A percentile compares a stretch with the other conserved stretches of the same genome.
phyloP scores from a whole-genome alignment of 2,329 filamentous ascomycete genomes.

The Neonectria punicea region DNA sequence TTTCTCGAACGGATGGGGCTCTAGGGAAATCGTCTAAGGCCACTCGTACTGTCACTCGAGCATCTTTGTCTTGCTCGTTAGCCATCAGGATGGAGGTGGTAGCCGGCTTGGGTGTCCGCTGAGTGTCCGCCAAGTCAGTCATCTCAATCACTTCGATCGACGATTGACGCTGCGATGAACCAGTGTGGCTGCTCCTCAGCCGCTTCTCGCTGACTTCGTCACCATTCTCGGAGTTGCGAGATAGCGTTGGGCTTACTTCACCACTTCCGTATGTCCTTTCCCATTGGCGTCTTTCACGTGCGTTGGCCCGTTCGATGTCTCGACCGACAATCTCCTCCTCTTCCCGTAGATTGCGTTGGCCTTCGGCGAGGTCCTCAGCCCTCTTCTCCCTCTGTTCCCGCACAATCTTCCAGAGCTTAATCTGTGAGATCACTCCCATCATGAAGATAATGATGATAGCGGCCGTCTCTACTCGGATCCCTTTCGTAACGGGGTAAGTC shows the following conservation, averaged over 20 bases:
- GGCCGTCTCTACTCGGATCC: slow-evolving; percentile 86
- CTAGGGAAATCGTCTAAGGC: slow-evolving; percentile 59
- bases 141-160: slow-evolving; percentile 65
- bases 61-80: slow-evolving; percentile 53
- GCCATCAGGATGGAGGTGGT: slow-evolving; percentile 54
- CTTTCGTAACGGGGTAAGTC: slow-evolving; percentile 87
- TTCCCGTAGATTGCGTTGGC: slow-evolving; percentile 64
- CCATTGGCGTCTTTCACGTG: slow-evolving; percentile 75
- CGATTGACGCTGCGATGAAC: slow-evolving; percentile 49
- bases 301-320: slow-evolving; percentile 70
- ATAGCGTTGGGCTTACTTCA: slow-evolving; percentile 49
- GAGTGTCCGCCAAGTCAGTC: slow-evolving; percentile 56
- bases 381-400: slow-evolving; percentile 68
- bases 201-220: slow-evolving; percentile 61
- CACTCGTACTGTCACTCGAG: slow-evolving; percentile 64
- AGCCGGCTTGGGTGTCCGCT: slow-evolving; percentile 39
- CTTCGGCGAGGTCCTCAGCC: slow-evolving; percentile 61
- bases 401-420: slow-evolving; percentile 87
- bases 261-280: slow-evolving; percentile 80
- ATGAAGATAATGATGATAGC: slow-evolving; percentile 78
- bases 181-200: slow-evolving; percentile 47
- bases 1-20: slow-evolving; percentile 34
- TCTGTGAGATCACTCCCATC: slow-evolving; percentile 83
- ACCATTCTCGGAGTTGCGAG: slow-evolving; percentile 63
- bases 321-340: slow-evolving; percentile 78